Conservation (phyloP, 2,329 filamentous ascomycete genomes). For the Lecanicillium sp. region DNA sequence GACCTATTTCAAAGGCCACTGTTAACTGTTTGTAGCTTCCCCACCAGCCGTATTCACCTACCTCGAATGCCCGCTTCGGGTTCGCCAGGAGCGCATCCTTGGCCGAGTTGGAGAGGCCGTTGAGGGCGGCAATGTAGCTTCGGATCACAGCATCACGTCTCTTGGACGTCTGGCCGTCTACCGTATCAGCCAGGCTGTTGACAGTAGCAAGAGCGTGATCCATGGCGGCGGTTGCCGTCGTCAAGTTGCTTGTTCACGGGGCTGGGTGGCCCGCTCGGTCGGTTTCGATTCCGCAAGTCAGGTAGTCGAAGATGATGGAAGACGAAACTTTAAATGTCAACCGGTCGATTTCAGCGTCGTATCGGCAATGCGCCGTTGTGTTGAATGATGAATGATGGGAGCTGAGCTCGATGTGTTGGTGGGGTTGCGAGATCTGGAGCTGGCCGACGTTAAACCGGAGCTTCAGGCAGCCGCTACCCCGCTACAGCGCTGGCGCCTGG, state of each 20-base stretch:
- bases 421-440: slow-evolving; percentile 6
- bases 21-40: slow-evolving; percentile 16
- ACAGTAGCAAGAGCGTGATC: slow-evolving; percentile 28
- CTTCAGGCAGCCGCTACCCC: slow-evolving; percentile 8
- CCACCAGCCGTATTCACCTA: slow-evolving; percentile 17
- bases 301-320: neutral
- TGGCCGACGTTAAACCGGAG: slow-evolving; percentile 3
- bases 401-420: neutral
- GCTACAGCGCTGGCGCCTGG: neutral
- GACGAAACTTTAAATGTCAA: too few relatives aligned
- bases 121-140: slow-evolving; percentile 33
- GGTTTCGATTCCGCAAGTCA: too few relatives aligned
- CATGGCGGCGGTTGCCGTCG: slow-evolving; percentile 25
- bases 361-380: neutral
- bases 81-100: slow-evolving; percentile 27
- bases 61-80: slow-evolving; percentile 36
- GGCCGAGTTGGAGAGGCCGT: slow-evolving; percentile 31
- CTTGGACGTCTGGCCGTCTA: slow-evolving; percentile 22
- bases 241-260: too few relatives aligned
- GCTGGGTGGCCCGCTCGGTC: neutral
- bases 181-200: slow-evolving; percentile 35
- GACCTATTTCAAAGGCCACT: slow-evolving; percentile 25
- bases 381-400: neutral
- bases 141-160: slow-evolving; percentile 35
- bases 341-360: neutral